These are phyloP conservation scores for Gloeophyllum trabeum DNA, from an alignment of 768 basidiomycete species.

Conservation along the genomic window DNA sequence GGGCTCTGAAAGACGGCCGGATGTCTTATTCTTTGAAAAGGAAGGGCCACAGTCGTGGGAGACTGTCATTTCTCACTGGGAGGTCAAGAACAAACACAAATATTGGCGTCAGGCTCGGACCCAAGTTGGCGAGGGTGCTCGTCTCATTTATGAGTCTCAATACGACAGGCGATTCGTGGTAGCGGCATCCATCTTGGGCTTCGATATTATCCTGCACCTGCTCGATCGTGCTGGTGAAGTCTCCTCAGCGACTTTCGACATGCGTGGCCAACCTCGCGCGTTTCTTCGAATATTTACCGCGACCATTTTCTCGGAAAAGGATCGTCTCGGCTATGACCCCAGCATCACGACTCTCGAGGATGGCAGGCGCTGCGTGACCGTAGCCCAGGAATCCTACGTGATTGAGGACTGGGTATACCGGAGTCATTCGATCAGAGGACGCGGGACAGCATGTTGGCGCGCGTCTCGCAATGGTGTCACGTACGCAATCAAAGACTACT, in stretches of 20 bases:
- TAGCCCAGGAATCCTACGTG: not conserved
- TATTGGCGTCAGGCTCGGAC: too few species aligned
- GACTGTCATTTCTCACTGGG: too few species aligned
- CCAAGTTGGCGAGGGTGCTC: too few species aligned
- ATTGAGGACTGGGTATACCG: not conserved
- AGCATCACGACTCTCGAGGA: not conserved
- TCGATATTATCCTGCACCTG: not conserved
- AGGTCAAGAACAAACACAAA: too few species aligned
- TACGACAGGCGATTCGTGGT: too few species aligned
- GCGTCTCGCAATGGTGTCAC: not conserved
- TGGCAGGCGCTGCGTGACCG: not conserved
- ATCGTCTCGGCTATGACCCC: not conserved
- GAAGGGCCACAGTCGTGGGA: too few species aligned
- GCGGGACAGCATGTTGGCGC: not conserved
- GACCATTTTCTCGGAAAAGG: not conserved
- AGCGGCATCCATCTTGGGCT: too few species aligned
- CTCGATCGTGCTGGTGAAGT: not conserved
- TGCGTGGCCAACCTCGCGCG: not conserved
- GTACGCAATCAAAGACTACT: not conserved
- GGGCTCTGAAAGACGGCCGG: too few species aligned
- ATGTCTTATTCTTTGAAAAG: too few species aligned
- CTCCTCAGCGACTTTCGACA: not conserved
- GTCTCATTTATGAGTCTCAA: too few species aligned
- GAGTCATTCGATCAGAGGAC: not conserved
- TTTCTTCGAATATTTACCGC: not conserved